Base-by-base conservation (phyloP, 306 rosid species). In the Prosopis cineraria region DNA sequence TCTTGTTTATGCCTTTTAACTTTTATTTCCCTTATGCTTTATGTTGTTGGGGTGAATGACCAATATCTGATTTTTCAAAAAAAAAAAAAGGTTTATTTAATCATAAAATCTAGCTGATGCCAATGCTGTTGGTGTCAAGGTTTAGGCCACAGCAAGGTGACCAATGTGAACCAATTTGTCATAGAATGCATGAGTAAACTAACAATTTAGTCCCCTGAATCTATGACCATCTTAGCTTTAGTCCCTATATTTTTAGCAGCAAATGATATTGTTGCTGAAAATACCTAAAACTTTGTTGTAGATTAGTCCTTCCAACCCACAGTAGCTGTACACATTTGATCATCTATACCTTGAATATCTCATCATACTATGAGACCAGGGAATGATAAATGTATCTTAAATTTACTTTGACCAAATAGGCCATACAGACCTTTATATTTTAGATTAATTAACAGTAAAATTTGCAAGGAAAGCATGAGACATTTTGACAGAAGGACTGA, bases 21-120 rank as follows among this genome's bases (percentile, higher is more conserved):
- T 47, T 65, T n/a, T 20, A 1, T 33, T 19, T 60, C 3, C 30
- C 29, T 10, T 13, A 10, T 27, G n/a, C 36, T 48, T 44, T 31
- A 43, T 6, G 48, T 22, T 33, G 7, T 43, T 19, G 60, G 22
- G 4, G 56, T 20, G 34, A 39, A 19, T 27, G 20, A 58, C 10
- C 65, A 25, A 45, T 25, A 70, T 70, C 52, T 20, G 40, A 31
- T 48, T 75, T 22, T 58, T n/a, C n/a, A n/a, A n/a, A n/a, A n/a
- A n/a, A 34, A 52, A 40, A 79, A 58, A 56, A 55, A 27, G 5
- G n/a, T 62, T 74, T 44, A 29, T 43, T 29, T 74, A 63, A 24
- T 74, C 30, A 70, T 40, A 63, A 60, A 70, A 70, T 75, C 75
- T 44, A 72, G 48, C 16, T 43, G 56, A 79, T 60, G 72, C 40